These are phyloP conservation scores for Magnolia changhungtana DNA, from an alignment of 164 flowering plant genomes.

Conservation along the genomic window DNA sequence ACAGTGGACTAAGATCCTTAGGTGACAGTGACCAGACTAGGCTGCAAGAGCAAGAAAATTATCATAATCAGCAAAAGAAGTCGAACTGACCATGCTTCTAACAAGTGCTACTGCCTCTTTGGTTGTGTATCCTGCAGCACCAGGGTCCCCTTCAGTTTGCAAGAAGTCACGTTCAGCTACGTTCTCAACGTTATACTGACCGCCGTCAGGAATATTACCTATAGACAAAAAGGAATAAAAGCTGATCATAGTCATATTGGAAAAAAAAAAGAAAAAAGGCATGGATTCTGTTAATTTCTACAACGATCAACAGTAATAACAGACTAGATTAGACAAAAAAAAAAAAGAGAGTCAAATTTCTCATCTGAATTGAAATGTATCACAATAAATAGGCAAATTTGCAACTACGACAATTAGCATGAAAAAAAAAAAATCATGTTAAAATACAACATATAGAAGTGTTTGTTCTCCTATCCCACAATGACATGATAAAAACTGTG, in stretches of 20 bases:
- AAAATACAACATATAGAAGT: too few species aligned
- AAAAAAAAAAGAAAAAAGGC: background rate
- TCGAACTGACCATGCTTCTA: slow-evolving; percentile 75
- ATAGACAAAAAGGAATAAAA: slow-evolving; percentile 5
- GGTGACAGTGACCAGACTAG: background rate
- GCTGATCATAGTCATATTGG: background rate
- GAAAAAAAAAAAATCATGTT: too few species aligned
- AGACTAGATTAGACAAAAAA: too few species aligned
- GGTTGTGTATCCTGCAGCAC: slow-evolving; percentile 83
- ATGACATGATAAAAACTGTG: too few species aligned
- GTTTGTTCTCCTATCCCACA: too few species aligned
- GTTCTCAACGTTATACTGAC: slow-evolving; percentile 35
- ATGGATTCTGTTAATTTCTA: too few species aligned
- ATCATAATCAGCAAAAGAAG: background rate
- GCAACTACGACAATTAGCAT: too few species aligned
- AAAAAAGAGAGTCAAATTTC: too few species aligned
- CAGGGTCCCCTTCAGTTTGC: slow-evolving; percentile 95
- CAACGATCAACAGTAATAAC: too few species aligned
- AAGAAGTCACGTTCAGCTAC: slow-evolving; percentile 77
- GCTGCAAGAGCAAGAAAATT: background rate
- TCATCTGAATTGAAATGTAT: too few species aligned
- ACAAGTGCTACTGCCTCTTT: slow-evolving; percentile 84
- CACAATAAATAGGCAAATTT: too few species aligned
- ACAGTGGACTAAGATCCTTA: background rate
- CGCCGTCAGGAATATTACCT: slow-evolving; percentile 31